These are phyloP conservation scores for Oryza coarctata DNA, from an alignment of 176 grass and related monocot species.

Conservation along the genomic window DNA sequence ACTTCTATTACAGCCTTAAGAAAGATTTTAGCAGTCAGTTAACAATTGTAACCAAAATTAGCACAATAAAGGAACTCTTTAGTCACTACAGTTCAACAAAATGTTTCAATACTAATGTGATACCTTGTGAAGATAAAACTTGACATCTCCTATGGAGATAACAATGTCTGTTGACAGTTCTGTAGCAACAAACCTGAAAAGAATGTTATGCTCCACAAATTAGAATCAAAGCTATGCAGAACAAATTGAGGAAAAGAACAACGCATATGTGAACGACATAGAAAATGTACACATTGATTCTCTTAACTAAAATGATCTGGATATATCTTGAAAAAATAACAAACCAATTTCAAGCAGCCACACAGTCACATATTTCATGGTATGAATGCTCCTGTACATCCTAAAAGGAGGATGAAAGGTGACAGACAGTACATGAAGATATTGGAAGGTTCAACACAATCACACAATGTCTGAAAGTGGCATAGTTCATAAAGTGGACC, in stretches of 20 bases:
- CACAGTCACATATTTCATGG: background rate
- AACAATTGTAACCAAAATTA: background rate
- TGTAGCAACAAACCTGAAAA: constrained; percentile 93
- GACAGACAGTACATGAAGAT: background rate
- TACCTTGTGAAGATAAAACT: constrained; percentile 99
- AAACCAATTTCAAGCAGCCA: background rate
- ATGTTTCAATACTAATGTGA: constrained; percentile 12
- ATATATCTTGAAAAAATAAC: background rate
- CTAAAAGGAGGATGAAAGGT: constrained; percentile 16
- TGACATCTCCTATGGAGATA: constrained; percentile 71
- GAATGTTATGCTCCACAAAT: constrained; percentile 8
- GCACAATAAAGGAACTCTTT: background rate
- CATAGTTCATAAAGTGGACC: constrained; percentile 16
- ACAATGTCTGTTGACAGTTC: constrained; percentile 89
- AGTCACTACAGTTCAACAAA: background rate
- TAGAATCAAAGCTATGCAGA: constrained; percentile 2
- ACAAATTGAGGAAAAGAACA: background rate
- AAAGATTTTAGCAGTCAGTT: background rate
- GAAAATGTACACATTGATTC: background rate
- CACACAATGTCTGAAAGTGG: background rate
- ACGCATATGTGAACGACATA: background rate
- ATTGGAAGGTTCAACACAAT: background rate
- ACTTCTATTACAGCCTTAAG: background rate
- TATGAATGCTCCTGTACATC: background rate
- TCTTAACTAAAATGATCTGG: background rate